Conservation (phyloP, 441 rosid species). For the Corymbia calophylla region DNA sequence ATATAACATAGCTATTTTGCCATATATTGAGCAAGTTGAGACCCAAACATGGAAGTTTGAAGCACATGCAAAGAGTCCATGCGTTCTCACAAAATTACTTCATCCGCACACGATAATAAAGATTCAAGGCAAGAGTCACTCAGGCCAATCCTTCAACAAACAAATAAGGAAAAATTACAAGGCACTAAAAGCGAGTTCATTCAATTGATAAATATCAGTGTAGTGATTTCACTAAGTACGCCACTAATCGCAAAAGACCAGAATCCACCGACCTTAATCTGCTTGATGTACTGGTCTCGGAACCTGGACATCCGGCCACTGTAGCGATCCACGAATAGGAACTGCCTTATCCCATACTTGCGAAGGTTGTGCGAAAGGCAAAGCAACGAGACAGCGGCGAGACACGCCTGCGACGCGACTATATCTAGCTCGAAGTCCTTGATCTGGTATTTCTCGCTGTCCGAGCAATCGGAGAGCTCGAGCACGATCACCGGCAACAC, state of each 20-base stretch:
- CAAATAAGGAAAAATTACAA: background rate
- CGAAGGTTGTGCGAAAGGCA: conserved; percentile 59
- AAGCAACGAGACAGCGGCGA: background rate
- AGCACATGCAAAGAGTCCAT: background rate
- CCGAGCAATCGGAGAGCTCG: conserved; percentile 7
- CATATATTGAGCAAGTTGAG: background rate
- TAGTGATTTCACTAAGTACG: background rate
- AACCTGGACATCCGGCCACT: conserved; percentile 49
- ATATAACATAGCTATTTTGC: background rate
- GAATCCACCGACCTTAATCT: conserved; percentile 25
- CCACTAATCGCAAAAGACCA: background rate
- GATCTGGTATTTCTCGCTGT: background rate
- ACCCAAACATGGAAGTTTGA: background rate
- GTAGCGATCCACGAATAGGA: conserved; percentile 73
- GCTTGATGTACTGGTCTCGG: conserved; percentile 32
- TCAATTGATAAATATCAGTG: background rate
- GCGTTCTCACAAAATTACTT: background rate
- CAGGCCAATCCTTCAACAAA: background rate
- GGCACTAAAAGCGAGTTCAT: background rate
- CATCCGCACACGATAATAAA: background rate
- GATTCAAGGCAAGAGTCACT: background rate
- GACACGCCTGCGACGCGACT: conserved; percentile 6
- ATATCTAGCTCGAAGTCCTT: conserved; percentile 1
- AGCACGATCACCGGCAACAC: conserved; percentile 31
- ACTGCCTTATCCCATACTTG: conserved; percentile 65